phyloP scores from a whole-genome alignment of 179 eudicot genomes.

The Spergularia azorica region DNA sequence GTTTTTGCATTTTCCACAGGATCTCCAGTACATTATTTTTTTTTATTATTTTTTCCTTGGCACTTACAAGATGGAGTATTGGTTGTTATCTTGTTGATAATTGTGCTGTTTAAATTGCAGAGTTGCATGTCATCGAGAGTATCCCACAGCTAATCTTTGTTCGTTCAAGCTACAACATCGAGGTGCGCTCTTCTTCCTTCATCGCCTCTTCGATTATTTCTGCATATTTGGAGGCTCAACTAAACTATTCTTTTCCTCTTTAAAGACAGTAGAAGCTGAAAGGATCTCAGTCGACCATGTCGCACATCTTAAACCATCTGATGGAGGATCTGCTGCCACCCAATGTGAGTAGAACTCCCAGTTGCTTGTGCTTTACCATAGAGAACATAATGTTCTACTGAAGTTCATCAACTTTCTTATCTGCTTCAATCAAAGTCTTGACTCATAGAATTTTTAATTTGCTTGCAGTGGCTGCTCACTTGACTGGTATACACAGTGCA shows the following conservation, averaged over 20 bases:
- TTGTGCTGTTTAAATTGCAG: slow-evolving; percentile 37
- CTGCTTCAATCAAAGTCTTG: slow-evolving; percentile 1
- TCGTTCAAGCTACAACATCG: slow-evolving; percentile 89
- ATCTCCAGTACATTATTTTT: no score
- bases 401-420: neutral
- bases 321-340: slow-evolving; percentile 99
- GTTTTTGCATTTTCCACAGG: no score
- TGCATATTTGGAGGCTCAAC: slow-evolving; percentile 13
- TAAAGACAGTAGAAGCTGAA: slow-evolving; percentile 96
- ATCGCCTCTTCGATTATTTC: neutral
- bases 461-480: slow-evolving; percentile 93
- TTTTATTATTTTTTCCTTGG: neutral
- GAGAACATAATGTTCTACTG: neutral
- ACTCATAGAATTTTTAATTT: slow-evolving; percentile 12
- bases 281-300: slow-evolving; percentile 97
- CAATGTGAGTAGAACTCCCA: slow-evolving; percentile 57
- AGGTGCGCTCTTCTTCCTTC: slow-evolving; percentile 47
- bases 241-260: slow-evolving; percentile 29
- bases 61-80: neutral
- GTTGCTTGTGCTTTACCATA: slow-evolving; percentile 4
- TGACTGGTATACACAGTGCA: slow-evolving; percentile 98
- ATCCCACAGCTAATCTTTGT: slow-evolving; percentile 91
- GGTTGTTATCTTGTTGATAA: slow-evolving; percentile 11
- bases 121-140: slow-evolving; percentile 91
- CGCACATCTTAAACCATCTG: slow-evolving; percentile 97